Base-by-base conservation (phyloP, 306 rosid species). In the Cucumis cinereus region DNA sequence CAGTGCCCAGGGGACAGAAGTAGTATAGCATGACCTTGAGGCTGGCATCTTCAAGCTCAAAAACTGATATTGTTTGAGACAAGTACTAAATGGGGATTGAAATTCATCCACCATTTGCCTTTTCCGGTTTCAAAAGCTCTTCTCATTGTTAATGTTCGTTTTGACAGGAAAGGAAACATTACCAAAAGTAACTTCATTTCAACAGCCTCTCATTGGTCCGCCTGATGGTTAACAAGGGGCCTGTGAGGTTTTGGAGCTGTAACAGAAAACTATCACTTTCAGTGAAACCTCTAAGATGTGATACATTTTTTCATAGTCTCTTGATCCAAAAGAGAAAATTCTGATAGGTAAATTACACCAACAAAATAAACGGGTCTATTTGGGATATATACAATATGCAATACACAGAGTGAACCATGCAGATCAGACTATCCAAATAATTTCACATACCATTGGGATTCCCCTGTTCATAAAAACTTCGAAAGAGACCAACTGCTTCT, bases 181-280 rank as follows among this genome's bases (percentile, higher is more conserved):
- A 72, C 60, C 23, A 72, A 72, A 72, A 28, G 43, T 28, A 19
- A 23, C 13, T 38, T 72, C 76, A 50, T 50, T 71, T 71, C 57
- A 45, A 23, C 57, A 26, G 77, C 36, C 49, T 23, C 23, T 17
- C 79, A 76, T 76, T 76, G 71, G 30, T 10, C 68, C 55, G 73
- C 61, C 77, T 74, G 63, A 38, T 77, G 84, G 10, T 74, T 77
- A 66, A 77, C 81, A 36, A 88, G 54, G 60, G 89, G 88, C 74
- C 93, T 84, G 80, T 91, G 98, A 49, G 98, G 98, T 84, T 91
- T 93, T 45, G 98, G 98, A 85, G 97, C 97, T 93, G 92, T 71
- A 88, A 77, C 30, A 80, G 58, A 70, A 70, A 83, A 73, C 35
- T 17, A 26, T 59, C 52, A 71, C 13, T 5, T 54, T 36, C 45